Evolutionary conservation across 2,329 filamentous ascomycete species (phyloP).

Genomic region (Chalaropsis thielavioides): DNA sequence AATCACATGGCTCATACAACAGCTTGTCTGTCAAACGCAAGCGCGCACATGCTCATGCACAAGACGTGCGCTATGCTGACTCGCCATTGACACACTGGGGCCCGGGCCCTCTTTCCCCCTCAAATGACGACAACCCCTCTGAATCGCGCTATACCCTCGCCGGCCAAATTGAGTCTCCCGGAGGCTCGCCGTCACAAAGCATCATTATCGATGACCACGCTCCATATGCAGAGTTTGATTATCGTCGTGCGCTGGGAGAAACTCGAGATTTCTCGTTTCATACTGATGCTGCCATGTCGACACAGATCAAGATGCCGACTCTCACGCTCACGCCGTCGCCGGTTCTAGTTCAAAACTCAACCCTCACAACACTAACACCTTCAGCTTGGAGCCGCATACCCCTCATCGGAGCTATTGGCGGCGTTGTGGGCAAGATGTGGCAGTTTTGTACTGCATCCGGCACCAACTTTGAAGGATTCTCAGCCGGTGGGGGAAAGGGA

Average conservation of each 20-base stretch:
- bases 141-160: conserved; percentile 29
- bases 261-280: conserved; percentile 22
- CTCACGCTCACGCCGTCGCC: background rate
- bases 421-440: conserved; percentile 64
- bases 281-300: background rate
- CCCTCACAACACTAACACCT: background rate
- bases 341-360: background rate
- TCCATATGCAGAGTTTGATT: conserved; percentile 42
- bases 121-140: conserved; percentile 1
- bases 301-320: background rate
- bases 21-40: conserved; percentile 6
- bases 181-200: conserved; percentile 18
- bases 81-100: background rate
- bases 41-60: conserved; percentile 2
- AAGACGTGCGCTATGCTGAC: background rate
- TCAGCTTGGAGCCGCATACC: conserved; percentile 38
- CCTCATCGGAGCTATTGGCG: conserved; percentile 44
- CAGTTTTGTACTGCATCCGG: conserved; percentile 58
- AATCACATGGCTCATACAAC: background rate
- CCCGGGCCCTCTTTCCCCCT: background rate
- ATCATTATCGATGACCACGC: conserved; percentile 27
- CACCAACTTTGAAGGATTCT: conserved; percentile 62
- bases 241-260: conserved; percentile 36
- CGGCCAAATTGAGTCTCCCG: conserved; percentile 32
- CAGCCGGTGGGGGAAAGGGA: conserved; percentile 64